Evolutionary conservation across 345 rosid genomes (phyloP), one percentile per base, ranked within the genome.

Genomic region (Mallotus nudiflorus): DNA sequence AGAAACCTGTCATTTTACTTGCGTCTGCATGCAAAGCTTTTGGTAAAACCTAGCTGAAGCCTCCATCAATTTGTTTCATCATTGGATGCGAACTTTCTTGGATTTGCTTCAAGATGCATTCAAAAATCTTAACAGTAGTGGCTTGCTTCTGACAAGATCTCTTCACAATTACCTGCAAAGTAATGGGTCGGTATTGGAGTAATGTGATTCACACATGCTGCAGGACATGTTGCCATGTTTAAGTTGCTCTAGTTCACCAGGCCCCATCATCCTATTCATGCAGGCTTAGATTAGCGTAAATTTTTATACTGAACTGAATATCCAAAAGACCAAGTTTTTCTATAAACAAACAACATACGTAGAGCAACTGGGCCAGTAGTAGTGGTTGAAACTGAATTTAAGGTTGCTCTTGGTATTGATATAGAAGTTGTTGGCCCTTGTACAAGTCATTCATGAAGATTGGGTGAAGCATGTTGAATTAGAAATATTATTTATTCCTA

Each of bases 71-170:
- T n/a, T 15, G 15, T 58, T 65, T 65, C 58, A 65, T 20, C 69
- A 49, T 24, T 33, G 58, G 46, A 57, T 37, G 31, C 60, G 12
- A 31, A 5, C 14, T 19, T 29, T 18, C 48, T 51, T 35, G 33
- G 39, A 37, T 35, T 54, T 67, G 51, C 39, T 39, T 54, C 40
- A 62, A 53, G 28, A 67, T 67, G 51, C 71, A 67, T n/a, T 22
- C 33, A 67, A 67, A 67, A 33, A 46, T 64, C 6, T 46, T 1
- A 64, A 29, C 6, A 37, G 28, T 64, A 16, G 67, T 64, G 67
- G 53, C 48, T 42, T 42, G 46, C 12, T 50, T n/a, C 69, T 66
- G 69, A 20, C 33, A 51, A 2, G 20, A 35, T 37, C 27, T 50
- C 55, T 51, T 54, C 27, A 22, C 9, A 20, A 46, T 48, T 65